These are phyloP conservation scores for Hymenotorrendiella dingleyae DNA, from an alignment of 2,329 filamentous ascomycete species.

Conservation along the genomic window DNA sequence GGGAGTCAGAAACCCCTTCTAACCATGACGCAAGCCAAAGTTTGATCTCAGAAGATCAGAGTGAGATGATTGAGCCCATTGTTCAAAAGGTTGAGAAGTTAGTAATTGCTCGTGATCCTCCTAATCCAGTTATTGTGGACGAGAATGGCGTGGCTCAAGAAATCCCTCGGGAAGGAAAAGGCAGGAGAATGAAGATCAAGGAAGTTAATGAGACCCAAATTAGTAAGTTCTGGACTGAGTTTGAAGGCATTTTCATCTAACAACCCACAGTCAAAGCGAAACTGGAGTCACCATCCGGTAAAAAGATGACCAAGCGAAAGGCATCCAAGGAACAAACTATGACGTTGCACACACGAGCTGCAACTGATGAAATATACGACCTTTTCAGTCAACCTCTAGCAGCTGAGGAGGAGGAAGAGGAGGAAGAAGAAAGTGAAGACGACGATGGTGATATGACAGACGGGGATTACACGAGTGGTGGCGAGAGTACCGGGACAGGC, in stretches of 20 bases:
- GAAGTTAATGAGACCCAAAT: slow-evolving; percentile 91
- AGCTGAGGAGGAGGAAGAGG: slow-evolving; percentile 31
- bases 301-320: slow-evolving; percentile 69
- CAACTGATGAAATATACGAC: slow-evolving; percentile 95
- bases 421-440: slow-evolving; percentile 52
- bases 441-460: slow-evolving; percentile 59
- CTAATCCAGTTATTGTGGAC: slow-evolving; percentile 41
- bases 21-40: slow-evolving; percentile 2
- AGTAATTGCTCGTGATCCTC: slow-evolving; percentile 29
- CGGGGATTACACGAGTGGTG: slow-evolving; percentile 75
- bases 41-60: slow-evolving; percentile 5
- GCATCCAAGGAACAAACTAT: slow-evolving; percentile 77
- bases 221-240: slow-evolving; percentile 52
- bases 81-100: slow-evolving; percentile 29
- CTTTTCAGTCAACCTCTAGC: slow-evolving; percentile 85
- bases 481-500: slow-evolving; percentile 76
- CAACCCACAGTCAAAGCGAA: slow-evolving; percentile 73
- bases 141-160: slow-evolving; percentile 52
- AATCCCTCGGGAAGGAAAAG: slow-evolving; percentile 41
- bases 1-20: slow-evolving; percentile 35
- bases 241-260: slow-evolving; percentile 24
- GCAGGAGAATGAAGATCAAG: slow-evolving; percentile 71
- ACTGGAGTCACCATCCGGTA: slow-evolving; percentile 79
- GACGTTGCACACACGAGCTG: slow-evolving; percentile 92
- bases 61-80: slow-evolving; percentile 18